A percentile compares a stretch with the other conserved stretches of the same genome.
These are phyloP conservation scores for Cymbopogon flexuosus DNA, from an alignment of 202 grass and related monocot species.

Conservation along the genomic window DNA sequence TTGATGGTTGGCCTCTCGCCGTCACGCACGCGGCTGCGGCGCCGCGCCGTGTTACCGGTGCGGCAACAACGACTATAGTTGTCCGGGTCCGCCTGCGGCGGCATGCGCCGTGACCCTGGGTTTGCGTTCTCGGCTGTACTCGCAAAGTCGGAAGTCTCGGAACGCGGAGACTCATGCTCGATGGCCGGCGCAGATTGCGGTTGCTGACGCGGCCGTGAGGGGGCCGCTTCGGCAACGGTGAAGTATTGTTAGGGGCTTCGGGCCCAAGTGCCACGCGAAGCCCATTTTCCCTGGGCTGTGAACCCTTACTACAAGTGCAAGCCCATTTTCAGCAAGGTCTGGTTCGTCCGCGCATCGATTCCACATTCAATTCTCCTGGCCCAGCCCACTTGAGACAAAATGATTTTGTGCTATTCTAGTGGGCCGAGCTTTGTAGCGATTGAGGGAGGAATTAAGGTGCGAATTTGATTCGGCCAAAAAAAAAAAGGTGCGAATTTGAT, in stretches of 20 bases:
- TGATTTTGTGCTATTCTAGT: no score
- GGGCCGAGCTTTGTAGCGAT: not conserved
- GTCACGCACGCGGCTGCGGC: slow-evolving; percentile 3
- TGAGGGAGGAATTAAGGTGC: not conserved
- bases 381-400: not conserved
- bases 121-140: not conserved
- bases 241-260: no score
- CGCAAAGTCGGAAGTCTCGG: not conserved
- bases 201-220: not conserved
- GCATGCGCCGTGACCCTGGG: not conserved
- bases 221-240: not conserved
- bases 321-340: no score
- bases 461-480: not conserved
- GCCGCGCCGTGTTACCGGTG: not conserved
- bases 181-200: not conserved
- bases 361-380: no score
- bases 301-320: no score
- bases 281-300: not conserved
- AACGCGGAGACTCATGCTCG: not conserved
- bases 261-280: not conserved
- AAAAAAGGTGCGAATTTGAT: not conserved
- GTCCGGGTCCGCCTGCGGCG: not conserved
- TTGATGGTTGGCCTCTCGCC: slow-evolving; percentile 1
- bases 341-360: no score
- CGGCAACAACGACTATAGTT: not conserved